Evolutionary conservation across 2,329 filamentous ascomycete genomes (phyloP).

Genomic region (Monilinia fructicola): DNA sequence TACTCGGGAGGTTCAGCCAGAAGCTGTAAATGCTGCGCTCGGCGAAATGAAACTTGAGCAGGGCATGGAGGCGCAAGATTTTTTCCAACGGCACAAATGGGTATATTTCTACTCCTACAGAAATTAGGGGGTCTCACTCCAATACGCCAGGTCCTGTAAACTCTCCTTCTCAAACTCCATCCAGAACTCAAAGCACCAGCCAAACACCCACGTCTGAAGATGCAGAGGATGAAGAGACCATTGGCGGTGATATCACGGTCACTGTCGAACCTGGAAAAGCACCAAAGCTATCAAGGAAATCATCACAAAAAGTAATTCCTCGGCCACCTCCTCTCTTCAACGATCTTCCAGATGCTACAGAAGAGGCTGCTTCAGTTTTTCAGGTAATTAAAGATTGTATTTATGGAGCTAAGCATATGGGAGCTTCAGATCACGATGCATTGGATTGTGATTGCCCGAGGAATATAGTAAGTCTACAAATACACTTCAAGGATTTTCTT

Average conservation of each 20-base stretch:
- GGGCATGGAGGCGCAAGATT: slow-evolving; percentile 26
- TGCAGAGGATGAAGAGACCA: slow-evolving; percentile 47
- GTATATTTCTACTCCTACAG: slow-evolving; percentile 26
- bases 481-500: slow-evolving; percentile 12
- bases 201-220: slow-evolving; percentile 42
- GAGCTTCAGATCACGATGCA: slow-evolving; percentile 83
- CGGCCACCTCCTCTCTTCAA: slow-evolving; percentile 66
- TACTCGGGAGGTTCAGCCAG: slow-evolving; percentile 33
- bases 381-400: slow-evolving; percentile 80
- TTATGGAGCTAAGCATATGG: slow-evolving; percentile 89
- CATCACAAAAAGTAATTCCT: slow-evolving; percentile 66
- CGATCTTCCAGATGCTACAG: slow-evolving; percentile 75
- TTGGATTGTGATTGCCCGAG: slow-evolving; percentile 93
- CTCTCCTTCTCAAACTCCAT: slow-evolving; percentile 35
- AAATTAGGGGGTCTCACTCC: slow-evolving; percentile 33
- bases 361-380: slow-evolving; percentile 73
- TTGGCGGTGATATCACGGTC: slow-evolving; percentile 61
- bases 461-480: slow-evolving; percentile 79
- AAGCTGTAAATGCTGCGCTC: slow-evolving; percentile 38
- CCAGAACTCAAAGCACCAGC: slow-evolving; percentile 31
- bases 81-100: slow-evolving; percentile 35
- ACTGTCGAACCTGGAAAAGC: slow-evolving; percentile 65
- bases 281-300: slow-evolving; percentile 71
- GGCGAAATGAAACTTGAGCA: slow-evolving; percentile 41
- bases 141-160: slow-evolving; percentile 33